A percentile compares a stretch with the other conserved stretches of the same genome.
Evolutionary conservation across 345 rosid species (phyloP).

Genomic region (Populus euphratica): DNA sequence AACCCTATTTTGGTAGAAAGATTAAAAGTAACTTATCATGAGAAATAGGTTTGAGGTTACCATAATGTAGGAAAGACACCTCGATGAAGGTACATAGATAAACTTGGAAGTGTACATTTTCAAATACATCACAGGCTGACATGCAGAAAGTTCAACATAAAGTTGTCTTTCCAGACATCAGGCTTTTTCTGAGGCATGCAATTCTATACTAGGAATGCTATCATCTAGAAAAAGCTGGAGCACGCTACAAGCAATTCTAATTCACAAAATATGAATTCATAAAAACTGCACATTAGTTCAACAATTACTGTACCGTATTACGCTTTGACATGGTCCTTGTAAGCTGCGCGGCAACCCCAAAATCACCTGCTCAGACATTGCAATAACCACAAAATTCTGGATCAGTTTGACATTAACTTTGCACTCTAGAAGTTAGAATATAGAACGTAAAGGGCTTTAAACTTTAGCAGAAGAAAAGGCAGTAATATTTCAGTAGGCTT

Average conservation of each 20-base stretch:
- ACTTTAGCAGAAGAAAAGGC: not conserved
- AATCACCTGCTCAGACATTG: slow-evolving; percentile 66
- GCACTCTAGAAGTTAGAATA: not conserved
- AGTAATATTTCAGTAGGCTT: not conserved
- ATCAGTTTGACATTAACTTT: not conserved
- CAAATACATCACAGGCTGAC: too few species aligned
- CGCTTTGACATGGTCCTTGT: slow-evolving; percentile 99
- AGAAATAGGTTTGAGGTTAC: too few species aligned
- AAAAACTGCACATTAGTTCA: not conserved
- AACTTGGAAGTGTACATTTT: too few species aligned
- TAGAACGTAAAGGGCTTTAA: not conserved
- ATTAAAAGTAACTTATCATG: too few species aligned
- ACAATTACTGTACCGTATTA: slow-evolving; percentile 60
- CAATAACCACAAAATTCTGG: slow-evolving; percentile 7
- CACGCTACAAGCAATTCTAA: not conserved
- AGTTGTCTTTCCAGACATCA: not conserved
- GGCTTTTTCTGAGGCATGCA: not conserved
- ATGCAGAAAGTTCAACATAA: too few species aligned
- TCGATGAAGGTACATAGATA: too few species aligned
- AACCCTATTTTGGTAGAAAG: too few species aligned
- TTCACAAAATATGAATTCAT: not conserved
- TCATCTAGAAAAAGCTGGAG: not conserved
- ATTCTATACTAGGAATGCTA: not conserved
- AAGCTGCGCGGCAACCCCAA: slow-evolving; percentile 99
- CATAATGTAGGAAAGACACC: too few species aligned